These are phyloP conservation scores for Cercospora berteroae DNA, from an alignment of 2,329 filamentous ascomycete genomes.

Conservation along the genomic window DNA sequence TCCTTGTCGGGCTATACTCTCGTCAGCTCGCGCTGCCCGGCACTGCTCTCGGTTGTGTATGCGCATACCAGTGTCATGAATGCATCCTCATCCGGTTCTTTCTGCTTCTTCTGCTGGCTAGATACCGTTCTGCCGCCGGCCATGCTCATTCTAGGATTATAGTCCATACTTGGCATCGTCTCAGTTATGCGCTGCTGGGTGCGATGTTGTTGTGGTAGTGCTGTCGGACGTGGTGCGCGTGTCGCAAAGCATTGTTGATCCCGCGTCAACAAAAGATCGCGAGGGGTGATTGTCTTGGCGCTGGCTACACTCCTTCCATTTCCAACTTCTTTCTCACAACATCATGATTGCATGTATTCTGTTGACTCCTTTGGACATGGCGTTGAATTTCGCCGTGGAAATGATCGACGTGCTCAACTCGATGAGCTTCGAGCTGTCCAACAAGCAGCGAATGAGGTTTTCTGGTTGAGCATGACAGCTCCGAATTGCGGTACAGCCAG, in stretches of 20 bases:
- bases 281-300: slow-evolving; percentile 8
- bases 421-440: not conserved
- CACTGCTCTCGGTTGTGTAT: slow-evolving; percentile 10
- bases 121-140: slow-evolving; percentile 40
- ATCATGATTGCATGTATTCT: not conserved
- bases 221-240: not conserved
- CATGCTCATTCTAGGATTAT: slow-evolving; percentile 53
- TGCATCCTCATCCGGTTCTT: slow-evolving; percentile 46
- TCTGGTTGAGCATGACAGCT: not conserved
- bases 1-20: slow-evolving; percentile 63
- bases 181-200: slow-evolving; percentile 14
- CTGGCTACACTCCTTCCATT: not conserved
- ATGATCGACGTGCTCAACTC: not conserved
- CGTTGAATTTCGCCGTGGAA: not conserved
- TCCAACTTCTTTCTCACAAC: not conserved
- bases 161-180: slow-evolving; percentile 45
- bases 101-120: slow-evolving; percentile 42
- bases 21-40: slow-evolving; percentile 10
- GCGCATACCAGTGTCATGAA: slow-evolving; percentile 51
- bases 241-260: not conserved
- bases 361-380: not conserved
- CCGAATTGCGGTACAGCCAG: slow-evolving; percentile 3
- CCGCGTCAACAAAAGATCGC: not conserved
- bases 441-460: not conserved
- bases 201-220: slow-evolving; percentile 1